These are phyloP conservation scores for Botrytis galanthina DNA, from an alignment of 2,329 filamentous ascomycete species.

Conservation along the genomic window DNA sequence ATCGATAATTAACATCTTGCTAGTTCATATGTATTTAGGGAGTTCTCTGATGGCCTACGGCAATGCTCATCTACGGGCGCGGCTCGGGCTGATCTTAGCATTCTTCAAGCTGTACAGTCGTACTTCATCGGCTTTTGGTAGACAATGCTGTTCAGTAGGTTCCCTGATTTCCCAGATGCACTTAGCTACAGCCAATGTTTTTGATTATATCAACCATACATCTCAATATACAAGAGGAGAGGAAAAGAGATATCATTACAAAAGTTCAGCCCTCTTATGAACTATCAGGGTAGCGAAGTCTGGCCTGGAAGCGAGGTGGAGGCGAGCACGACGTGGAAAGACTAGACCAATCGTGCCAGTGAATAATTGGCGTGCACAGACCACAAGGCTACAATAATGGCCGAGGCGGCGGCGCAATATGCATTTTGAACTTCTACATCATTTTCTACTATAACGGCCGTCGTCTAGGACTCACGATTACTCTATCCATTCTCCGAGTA, in stretches of 20 bases:
- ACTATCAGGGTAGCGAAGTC: neutral
- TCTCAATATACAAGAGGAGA: neutral
- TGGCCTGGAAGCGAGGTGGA: neutral
- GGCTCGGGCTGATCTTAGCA: no score
- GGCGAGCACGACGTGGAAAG: neutral
- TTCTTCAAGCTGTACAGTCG: no score
- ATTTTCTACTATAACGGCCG: neutral
- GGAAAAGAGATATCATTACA: neutral
- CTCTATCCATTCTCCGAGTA: no score
- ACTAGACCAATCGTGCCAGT: neutral
- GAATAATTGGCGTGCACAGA: neutral
- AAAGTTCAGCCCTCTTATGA: neutral
- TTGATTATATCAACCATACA: neutral
- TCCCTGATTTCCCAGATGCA: neutral
- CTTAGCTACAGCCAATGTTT: neutral
- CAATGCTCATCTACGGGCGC: no score
- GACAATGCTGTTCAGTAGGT: neutral
- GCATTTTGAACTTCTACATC: conserved; percentile 5
- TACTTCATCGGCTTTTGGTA: neutral
- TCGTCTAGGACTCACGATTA: neutral
- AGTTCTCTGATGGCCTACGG: no score
- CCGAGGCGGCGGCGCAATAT: conserved; percentile 6
- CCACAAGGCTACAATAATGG: neutral
- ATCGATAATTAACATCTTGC: neutral
- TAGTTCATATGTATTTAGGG: neutral